A percentile compares a stretch with the other conserved stretches of the same genome.
phyloP scores from a whole-genome alignment of 73 alveolate genomes.

The Tetrahymena borealis region DNA sequence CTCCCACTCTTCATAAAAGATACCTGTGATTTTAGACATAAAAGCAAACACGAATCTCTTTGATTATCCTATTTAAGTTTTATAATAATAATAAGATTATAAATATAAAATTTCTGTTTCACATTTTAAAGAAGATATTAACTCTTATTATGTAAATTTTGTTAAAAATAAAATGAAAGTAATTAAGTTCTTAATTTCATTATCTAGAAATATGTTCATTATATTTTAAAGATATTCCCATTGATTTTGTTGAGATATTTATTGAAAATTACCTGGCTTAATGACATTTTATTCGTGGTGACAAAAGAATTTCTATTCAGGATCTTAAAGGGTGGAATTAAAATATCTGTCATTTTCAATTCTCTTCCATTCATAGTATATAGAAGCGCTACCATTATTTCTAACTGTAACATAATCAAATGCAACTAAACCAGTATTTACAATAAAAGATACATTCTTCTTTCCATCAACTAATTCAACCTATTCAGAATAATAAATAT shows the following conservation, averaged over 20 bases:
- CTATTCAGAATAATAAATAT: not conserved
- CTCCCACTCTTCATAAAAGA: constrained; percentile 78
- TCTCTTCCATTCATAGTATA: constrained; percentile 69
- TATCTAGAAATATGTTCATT: too few species aligned
- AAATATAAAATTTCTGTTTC: not conserved
- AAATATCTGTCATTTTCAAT: constrained; percentile 52
- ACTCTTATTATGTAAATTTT: too few species aligned
- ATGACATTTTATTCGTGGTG: constrained; percentile 54
- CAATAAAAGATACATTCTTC: constrained; percentile 19
- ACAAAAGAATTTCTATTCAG: constrained; percentile 64
- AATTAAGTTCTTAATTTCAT: too few species aligned
- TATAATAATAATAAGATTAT: not conserved
- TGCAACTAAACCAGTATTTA: constrained; percentile 34
- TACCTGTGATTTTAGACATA: constrained; percentile 59
- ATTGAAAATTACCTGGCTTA: constrained; percentile 46
- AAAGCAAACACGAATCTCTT: constrained; percentile 64
- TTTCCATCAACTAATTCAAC: constrained; percentile 7
- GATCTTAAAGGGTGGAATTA: constrained; percentile 53
- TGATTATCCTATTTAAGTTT: constrained; percentile 18
- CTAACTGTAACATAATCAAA: constrained; percentile 54
- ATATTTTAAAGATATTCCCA: too few species aligned
- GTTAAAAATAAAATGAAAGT: too few species aligned
- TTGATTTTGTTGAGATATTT: too few species aligned
- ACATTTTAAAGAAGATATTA: not conserved
- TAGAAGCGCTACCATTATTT: constrained; percentile 71